Percentiles rank a stretch among this genome's conserved stretches.
Evolutionary conservation across 2,329 filamentous ascomycete species (phyloP).

Genomic region (Metarhizium anisopliae): DNA sequence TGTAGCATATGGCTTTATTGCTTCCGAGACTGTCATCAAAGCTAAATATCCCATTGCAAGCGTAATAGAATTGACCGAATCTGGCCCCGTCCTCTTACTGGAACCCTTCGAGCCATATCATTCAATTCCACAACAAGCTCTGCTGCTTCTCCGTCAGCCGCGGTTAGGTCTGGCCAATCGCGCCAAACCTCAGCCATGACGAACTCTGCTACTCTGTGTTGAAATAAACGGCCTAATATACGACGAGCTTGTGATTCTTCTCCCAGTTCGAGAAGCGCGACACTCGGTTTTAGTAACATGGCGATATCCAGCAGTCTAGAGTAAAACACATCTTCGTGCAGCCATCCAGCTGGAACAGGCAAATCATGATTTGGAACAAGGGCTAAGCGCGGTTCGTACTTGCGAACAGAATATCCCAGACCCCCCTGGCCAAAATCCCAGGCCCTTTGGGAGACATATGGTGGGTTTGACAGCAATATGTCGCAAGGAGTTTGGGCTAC

Average conservation of each 20-base stretch:
- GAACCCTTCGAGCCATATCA: slow-evolving; percentile 17
- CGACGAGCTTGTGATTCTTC: slow-evolving; percentile 58
- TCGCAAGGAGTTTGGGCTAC: slow-evolving; percentile 34
- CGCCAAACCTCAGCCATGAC: slow-evolving; percentile 59
- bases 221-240: slow-evolving; percentile 43
- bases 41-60: background rate
- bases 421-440: slow-evolving; percentile 30
- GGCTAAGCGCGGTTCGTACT: slow-evolving; percentile 72
- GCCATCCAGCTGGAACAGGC: slow-evolving; percentile 21
- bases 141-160: slow-evolving; percentile 17
- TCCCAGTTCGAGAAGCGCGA: slow-evolving; percentile 63
- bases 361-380: slow-evolving; percentile 48
- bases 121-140: slow-evolving; percentile 14
- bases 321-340: slow-evolving; percentile 55
- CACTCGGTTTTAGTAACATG: slow-evolving; percentile 34
- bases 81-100: slow-evolving; percentile 36
- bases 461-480: slow-evolving; percentile 79
- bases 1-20: background rate
- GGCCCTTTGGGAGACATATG: slow-evolving; percentile 63
- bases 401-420: slow-evolving; percentile 65
- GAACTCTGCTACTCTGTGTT: slow-evolving; percentile 16
- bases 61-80: slow-evolving; percentile 32
- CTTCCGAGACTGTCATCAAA: background rate
- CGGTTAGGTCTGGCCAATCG: slow-evolving; percentile 47
- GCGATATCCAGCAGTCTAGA: slow-evolving; percentile 51